phyloP scores from a whole-genome alignment of 2,329 filamentous ascomycete genomes.

The Fusarium sp. region DNA sequence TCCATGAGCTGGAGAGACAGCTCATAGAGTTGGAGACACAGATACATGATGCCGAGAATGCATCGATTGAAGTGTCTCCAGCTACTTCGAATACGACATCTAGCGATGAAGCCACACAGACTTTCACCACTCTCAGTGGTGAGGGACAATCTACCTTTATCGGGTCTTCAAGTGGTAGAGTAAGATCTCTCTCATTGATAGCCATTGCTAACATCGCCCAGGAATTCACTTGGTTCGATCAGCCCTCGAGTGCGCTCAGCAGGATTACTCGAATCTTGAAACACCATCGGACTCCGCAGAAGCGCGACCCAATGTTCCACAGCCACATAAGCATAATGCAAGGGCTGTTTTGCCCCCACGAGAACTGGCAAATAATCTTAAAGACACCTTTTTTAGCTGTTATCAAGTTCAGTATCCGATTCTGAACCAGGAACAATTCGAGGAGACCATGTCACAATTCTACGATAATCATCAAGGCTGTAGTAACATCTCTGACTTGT shows the following conservation, averaged over 20 bases:
- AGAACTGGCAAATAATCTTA: constrained; percentile 1
- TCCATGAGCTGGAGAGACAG: constrained; percentile 9
- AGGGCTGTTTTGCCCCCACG: neutral
- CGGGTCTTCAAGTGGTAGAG: constrained; percentile 7
- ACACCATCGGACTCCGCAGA: neutral
- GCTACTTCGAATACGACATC: neutral
- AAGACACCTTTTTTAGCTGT: constrained; percentile 7
- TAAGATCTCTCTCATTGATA: neutral
- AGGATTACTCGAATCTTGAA: constrained; percentile 13
- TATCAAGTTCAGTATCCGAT: constrained; percentile 24
- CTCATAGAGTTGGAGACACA: neutral
- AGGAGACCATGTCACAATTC: neutral
- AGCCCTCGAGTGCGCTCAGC: constrained; percentile 13
- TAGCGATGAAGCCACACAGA: neutral
- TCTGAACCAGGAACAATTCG: constrained; percentile 3
- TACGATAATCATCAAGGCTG: neutral
- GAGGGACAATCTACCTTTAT: neutral
- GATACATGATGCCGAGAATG: neutral
- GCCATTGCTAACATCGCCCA: neutral
- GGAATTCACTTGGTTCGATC: constrained; percentile 23
- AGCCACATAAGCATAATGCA: rapidly evolving
- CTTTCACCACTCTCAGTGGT: neutral
- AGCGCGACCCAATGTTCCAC: neutral
- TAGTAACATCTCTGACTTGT: rapidly evolving
- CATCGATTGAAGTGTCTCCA: neutral